Base-by-base conservation (phyloP, 2,329 filamentous ascomycete species). In the Chalaropsis thielavioides region DNA sequence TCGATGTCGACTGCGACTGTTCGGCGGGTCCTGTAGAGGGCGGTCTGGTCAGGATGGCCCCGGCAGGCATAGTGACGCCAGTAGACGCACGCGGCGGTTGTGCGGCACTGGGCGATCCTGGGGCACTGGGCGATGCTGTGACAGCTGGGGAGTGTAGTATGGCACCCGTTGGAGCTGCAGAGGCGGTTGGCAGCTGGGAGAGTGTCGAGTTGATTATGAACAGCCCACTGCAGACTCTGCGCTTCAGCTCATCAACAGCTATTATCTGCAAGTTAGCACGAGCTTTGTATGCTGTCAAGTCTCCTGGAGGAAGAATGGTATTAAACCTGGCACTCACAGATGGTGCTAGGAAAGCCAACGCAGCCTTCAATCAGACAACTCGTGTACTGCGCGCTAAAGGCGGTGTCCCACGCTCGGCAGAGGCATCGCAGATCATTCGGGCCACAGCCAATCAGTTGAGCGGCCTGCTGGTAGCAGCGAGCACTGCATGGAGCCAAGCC, bases 341-440 rank as follows among this genome's bases (percentile, higher is more conserved):
- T 41, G 24, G 44, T 35, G 38, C 35, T 51, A 15, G 27, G 38
- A 13, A 58, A 54, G 24, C 64, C 64, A 10, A 62, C 35, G 35
- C 68, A 69, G 27, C 65, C 63, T 61, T 69, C 67, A 51, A 68
- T 66, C 43, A 68, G 43, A 49, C 67, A 69, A n/a, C 43, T 66
- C n/a, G 58, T 62, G 40, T 66, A 65, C 41, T 69, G 63, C 2
- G 67, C 61, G 15, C 44, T 60, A 44, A 69, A 69, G 2, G 35
- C 43, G 4, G 27, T 38, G 38, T 68, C 58, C 41, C 61, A 68
- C 31, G 17, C 35, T 2, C 27, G 49, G 44, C 68, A 68, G 17
- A 49, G 63, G 59, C 68, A 69, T 13, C 15, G 22, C n/a, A 46
- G 64, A 40, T 68, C 68, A 3, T 59, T 49, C 3, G 24, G n/a